Conservation (phyloP, 306 rosid genomes). For the Fragaria ananassa region DNA sequence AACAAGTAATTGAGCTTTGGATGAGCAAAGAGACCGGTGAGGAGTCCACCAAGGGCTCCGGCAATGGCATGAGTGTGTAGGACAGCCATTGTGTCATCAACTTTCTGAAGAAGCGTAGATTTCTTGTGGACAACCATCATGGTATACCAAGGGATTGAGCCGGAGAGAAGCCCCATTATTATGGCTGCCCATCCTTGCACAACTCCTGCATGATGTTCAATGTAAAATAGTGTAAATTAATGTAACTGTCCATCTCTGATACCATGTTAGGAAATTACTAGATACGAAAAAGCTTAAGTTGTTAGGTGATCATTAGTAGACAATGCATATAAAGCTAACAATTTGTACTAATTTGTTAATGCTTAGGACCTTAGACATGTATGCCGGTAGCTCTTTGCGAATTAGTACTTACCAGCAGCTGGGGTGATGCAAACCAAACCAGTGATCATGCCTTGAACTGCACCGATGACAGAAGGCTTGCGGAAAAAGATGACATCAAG, state of each 20-base stretch:
- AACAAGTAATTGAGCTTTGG: conserved; percentile 27
- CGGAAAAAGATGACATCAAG: conserved; percentile 41
- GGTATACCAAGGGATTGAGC: conserved; percentile 48
- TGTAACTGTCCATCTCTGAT: background rate
- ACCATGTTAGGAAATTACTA: too few relatives aligned
- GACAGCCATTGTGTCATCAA: conserved; percentile 55
- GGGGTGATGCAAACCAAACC: conserved; percentile 54
- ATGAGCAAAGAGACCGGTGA: conserved; percentile 37
- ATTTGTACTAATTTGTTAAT: background rate
- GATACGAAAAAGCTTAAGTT: background rate
- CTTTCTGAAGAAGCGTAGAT: conserved; percentile 34
- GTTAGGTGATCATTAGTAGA: background rate
- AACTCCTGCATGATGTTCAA: conserved; percentile 28
- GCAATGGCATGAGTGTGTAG: conserved; percentile 48
- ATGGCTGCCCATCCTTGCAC: conserved; percentile 55
- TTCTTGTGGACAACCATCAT: conserved; percentile 46
- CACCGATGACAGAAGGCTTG: conserved; percentile 47
- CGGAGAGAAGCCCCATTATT: conserved; percentile 38
- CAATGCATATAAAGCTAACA: background rate
- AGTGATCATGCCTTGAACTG: conserved; percentile 53
- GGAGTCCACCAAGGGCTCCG: conserved; percentile 40
- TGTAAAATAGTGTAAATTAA: background rate
- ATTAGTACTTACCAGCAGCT: conserved; percentile 34
- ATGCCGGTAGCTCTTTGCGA: background rate
- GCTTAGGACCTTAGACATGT: background rate